phyloP scores from a whole-genome alignment of 2,329 filamentous ascomycete species.

The Epichloe uncinata region DNA sequence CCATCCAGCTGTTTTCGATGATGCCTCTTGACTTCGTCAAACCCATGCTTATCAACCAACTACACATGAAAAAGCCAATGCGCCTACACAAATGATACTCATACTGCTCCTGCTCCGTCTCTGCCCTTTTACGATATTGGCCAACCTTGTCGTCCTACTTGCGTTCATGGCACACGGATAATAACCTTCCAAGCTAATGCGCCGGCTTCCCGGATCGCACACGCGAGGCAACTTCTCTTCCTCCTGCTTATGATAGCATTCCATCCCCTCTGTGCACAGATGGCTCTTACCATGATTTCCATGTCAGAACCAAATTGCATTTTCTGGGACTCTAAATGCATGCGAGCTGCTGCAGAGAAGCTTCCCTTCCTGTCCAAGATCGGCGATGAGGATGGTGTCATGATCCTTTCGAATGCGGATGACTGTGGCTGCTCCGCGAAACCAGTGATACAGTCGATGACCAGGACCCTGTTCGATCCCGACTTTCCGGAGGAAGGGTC shows the following conservation, averaged over 20 bases:
- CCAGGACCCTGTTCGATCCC: conserved; percentile 30
- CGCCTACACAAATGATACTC: not conserved
- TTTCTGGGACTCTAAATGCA: conserved; percentile 42
- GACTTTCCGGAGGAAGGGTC: conserved; percentile 20
- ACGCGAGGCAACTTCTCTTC: conserved; percentile 56
- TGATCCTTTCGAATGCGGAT: conserved; percentile 27
- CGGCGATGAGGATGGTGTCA: conserved; percentile 15
- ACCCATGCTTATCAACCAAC: not conserved
- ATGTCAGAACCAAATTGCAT: conserved; percentile 50
- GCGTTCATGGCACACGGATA: conserved; percentile 38
- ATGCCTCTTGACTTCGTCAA: not conserved
- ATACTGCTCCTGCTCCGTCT: not conserved
- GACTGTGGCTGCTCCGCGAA: conserved; percentile 34
- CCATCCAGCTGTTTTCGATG: not conserved
- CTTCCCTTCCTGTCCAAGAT: conserved; percentile 22
- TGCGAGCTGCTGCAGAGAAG: conserved; percentile 33
- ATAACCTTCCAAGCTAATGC: conserved; percentile 57
- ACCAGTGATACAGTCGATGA: conserved; percentile 51
- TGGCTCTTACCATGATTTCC: conserved; percentile 57
- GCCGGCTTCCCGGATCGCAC: conserved; percentile 61
- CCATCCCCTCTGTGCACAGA: conserved; percentile 62
- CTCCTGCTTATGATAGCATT: conserved; percentile 58
- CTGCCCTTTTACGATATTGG: not conserved
- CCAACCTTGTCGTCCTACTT: not conserved
- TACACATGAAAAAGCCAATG: not conserved